These are phyloP conservation scores for Rhizophagus sp. DNA, from an alignment of 192 early-diverging fungal species.

Conservation along the genomic window DNA sequence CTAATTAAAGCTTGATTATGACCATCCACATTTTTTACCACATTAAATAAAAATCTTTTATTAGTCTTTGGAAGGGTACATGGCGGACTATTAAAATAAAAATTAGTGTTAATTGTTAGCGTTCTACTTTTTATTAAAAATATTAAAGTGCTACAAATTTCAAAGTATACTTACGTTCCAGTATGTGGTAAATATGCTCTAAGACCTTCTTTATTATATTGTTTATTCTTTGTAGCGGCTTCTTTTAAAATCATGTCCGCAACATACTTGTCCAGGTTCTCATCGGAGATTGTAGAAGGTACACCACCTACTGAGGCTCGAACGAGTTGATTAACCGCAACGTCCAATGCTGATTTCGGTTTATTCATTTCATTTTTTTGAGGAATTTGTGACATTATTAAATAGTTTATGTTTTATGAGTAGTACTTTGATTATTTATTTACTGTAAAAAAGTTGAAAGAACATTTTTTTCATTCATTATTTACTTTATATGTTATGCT, in stretches of 20 bases:
- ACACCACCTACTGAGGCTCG: conserved; percentile 52
- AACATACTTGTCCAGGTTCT: conserved; percentile 60
- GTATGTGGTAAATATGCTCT: conserved; percentile 40
- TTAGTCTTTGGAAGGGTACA: conserved; percentile 52
- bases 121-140: background rate
- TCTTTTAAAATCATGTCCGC: conserved; percentile 54
- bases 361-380: background rate
- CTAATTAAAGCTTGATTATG: conserved; percentile 57
- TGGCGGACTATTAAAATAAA: conserved; percentile 35
- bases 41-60: conserved; percentile 56
- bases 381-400: background rate
- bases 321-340: conserved; percentile 44
- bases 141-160: background rate
- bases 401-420: too few relatives aligned
- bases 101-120: conserved; percentile 8
- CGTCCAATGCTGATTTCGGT: conserved; percentile 27
- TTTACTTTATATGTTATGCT: too few relatives aligned
- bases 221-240: conserved; percentile 39
- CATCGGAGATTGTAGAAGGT: conserved; percentile 32
- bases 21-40: conserved; percentile 54
- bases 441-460: too few relatives aligned
- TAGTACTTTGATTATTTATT: too few relatives aligned
- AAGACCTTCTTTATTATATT: conserved; percentile 44
- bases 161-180: conserved; percentile 24
- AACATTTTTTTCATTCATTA: too few relatives aligned